Percentiles rank a stretch among this genome's conserved stretches.
Conservation (phyloP, 2,329 filamentous ascomycete species). For the Paracorniculantispora psalliotae region DNA sequence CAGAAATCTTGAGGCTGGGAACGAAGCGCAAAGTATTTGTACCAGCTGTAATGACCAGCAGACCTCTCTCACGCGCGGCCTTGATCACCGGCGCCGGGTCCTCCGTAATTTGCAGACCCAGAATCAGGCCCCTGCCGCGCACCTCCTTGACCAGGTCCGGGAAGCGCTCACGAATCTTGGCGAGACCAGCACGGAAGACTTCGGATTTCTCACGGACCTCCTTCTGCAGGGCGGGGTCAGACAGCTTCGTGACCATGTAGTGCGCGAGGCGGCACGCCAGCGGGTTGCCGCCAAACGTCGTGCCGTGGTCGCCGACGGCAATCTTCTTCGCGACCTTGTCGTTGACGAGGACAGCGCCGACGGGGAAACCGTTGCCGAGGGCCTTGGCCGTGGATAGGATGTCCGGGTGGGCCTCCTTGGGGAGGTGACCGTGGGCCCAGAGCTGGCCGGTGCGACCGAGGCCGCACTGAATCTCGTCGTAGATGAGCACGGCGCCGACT, state of each 20-base stretch:
- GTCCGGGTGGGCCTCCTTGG: conserved; percentile 81
- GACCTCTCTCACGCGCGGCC: conserved; percentile 78
- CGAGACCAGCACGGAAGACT: conserved; percentile 45
- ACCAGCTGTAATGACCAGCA: conserved; percentile 88
- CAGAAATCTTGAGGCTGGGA: conserved; percentile 75
- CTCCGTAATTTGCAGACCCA: conserved; percentile 76
- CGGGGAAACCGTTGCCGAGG: conserved; percentile 92
- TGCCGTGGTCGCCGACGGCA: conserved; percentile 75
- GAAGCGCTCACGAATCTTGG: conserved; percentile 41
- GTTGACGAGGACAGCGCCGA: conserved; percentile 62
- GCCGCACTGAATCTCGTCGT: conserved; percentile 97
- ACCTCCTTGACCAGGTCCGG: conserved; percentile 73
- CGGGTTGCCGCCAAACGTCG: conserved; percentile 90
- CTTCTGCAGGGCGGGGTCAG: conserved; percentile 64
- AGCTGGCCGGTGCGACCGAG: conserved; percentile 79
- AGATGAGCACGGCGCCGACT: conserved; percentile 83
- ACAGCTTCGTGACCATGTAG: conserved; percentile 74
- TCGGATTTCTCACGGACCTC: conserved; percentile 62
- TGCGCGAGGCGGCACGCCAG: conserved; percentile 79
- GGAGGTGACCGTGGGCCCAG: conserved; percentile 79
- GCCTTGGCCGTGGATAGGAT: conserved; percentile 94
- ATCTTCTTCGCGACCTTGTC: conserved; percentile 37
- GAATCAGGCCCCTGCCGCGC: conserved; percentile 76
- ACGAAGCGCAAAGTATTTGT: conserved; percentile 91
- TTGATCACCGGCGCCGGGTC: conserved; percentile 73